Conservation (phyloP, 768 basidiomycete species). For the Pholiota microspora region DNA sequence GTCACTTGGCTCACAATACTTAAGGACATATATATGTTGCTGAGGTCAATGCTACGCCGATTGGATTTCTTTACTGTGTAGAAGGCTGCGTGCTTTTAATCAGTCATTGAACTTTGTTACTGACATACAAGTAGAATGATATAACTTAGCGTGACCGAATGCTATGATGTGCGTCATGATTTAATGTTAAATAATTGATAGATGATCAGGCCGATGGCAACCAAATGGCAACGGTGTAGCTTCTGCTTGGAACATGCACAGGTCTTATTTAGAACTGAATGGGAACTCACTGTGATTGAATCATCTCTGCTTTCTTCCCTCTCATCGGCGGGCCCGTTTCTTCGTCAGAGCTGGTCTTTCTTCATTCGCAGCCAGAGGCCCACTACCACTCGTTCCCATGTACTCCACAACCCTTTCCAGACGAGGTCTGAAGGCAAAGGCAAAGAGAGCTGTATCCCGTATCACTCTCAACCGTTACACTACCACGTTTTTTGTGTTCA, state of each 20-base stretch:
- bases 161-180: no score
- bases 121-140: no score
- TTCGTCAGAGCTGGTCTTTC: conserved; percentile 16
- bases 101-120: no score
- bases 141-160: no score
- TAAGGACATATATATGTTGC: no score
- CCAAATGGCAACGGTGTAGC: no score
- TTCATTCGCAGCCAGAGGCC: neutral
- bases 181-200: neutral
- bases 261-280: no score
- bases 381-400: conserved; percentile 2
- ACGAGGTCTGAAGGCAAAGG: conserved; percentile 17
- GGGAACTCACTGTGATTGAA: conserved; percentile 3
- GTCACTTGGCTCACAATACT: no score
- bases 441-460: conserved; percentile 20
- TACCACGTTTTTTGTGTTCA: conserved; percentile 50
- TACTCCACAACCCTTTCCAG: conserved; percentile 8
- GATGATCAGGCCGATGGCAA: no score
- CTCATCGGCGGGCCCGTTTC: conserved; percentile 20
- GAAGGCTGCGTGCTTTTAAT: no score
- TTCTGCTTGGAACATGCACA: neutral
- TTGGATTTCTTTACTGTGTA: no score
- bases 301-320: conserved; percentile 5
- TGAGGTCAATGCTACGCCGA: no score
- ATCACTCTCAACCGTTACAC: conserved; percentile 38